Evolutionary conservation across 1,284 basidiomycete genomes (phyloP).

Genomic region (Mycena citricolor): DNA sequence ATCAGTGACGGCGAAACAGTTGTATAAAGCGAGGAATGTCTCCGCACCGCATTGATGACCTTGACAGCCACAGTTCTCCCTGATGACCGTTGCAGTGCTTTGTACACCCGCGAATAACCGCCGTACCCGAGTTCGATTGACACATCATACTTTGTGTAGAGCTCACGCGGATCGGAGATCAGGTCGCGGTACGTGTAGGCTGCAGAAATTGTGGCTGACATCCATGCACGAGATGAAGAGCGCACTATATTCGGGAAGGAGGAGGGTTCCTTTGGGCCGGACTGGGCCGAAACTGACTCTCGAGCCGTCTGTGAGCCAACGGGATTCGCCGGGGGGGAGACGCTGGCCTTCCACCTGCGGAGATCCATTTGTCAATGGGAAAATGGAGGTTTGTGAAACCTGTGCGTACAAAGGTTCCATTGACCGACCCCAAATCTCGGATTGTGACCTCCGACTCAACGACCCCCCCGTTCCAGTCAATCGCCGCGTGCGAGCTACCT

Average conservation of each 20-base stretch:
- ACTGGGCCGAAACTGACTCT: neutral
- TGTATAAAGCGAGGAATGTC: constrained; percentile 62
- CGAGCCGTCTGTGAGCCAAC: constrained; percentile 1
- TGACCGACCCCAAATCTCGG: constrained; percentile 4
- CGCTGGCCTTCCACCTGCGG: neutral
- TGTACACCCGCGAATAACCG: constrained; percentile 77
- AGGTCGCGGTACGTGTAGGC: constrained; percentile 39
- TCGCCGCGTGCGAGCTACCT: constrained; percentile 9
- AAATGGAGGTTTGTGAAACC: neutral
- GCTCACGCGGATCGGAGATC: constrained; percentile 39
- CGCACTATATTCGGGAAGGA: neutral
- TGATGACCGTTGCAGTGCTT: constrained; percentile 58
- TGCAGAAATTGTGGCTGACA: constrained; percentile 2
- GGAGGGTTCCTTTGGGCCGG: neutral
- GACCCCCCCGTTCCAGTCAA: constrained; percentile 5
- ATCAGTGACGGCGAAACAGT: constrained; percentile 60
- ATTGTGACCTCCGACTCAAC: constrained; percentile 11
- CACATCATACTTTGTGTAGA: constrained; percentile 62
- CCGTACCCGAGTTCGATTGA: constrained; percentile 73
- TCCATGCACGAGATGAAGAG: too few relatives aligned
- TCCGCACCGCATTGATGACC: constrained; percentile 55
- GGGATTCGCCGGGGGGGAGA: neutral
- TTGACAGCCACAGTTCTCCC: constrained; percentile 74
- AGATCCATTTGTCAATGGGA: too few relatives aligned
- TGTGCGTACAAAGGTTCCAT: constrained; percentile 8